Evolutionary conservation across 83 land plant genomes (phyloP).

Genomic region (Larix sibirica): DNA sequence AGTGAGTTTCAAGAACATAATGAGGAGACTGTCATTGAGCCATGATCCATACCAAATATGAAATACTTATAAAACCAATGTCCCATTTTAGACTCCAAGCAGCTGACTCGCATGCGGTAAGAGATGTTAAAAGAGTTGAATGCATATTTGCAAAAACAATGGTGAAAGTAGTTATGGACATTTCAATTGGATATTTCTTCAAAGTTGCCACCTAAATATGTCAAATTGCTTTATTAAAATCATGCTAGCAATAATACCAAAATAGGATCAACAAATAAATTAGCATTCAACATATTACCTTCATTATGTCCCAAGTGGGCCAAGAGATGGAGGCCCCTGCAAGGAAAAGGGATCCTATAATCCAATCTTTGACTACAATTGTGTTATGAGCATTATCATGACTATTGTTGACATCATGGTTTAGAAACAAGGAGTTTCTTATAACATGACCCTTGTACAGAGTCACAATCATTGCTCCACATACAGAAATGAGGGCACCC

Average conservation of each 20-base stretch:
- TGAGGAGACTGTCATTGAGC: not conserved
- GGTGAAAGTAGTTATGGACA: constrained; percentile 27
- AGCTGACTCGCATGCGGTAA: constrained; percentile 20
- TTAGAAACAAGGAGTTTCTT: not conserved
- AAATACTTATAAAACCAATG: constrained; percentile 24
- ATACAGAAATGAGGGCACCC: constrained; percentile 34
- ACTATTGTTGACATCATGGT: not conserved
- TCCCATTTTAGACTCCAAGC: constrained; percentile 30
- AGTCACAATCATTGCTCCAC: constrained; percentile 28
- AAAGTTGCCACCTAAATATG: constrained; percentile 29
- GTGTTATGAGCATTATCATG: not conserved
- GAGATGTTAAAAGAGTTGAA: constrained; percentile 23
- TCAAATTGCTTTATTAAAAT: not conserved
- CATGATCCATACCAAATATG: constrained; percentile 33
- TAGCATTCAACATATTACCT: constrained; percentile 20
- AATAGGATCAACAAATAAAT: not conserved
- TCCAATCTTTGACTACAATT: constrained; percentile 21
- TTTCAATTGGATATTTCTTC: constrained; percentile 38
- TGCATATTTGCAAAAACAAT: constrained; percentile 35
- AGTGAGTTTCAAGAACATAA: not conserved
- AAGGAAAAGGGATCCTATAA: constrained; percentile 36
- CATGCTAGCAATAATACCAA: not conserved
- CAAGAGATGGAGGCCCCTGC: constrained; percentile 26
- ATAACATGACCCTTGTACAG: constrained; percentile 36
- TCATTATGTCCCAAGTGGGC: constrained; percentile 37